Evolutionary conservation across 805 yeast species (phyloP).

Genomic region (Starmerella floricola): DNA sequence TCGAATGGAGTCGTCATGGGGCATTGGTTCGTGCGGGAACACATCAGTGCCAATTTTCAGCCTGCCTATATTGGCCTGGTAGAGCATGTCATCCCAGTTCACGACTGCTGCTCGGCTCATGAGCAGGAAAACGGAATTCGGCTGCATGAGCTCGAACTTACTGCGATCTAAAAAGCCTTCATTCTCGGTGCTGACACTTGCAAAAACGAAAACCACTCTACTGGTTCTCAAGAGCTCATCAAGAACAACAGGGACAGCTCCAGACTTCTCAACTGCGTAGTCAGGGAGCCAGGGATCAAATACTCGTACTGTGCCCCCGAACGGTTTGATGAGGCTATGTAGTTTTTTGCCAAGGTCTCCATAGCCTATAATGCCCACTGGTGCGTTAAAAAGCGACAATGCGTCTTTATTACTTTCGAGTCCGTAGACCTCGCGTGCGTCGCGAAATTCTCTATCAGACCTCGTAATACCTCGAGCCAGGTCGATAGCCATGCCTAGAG

Average conservation of each 20-base stretch:
- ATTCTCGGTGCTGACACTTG: constrained; percentile 8
- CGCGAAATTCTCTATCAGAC: constrained; percentile 2
- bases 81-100: constrained; percentile 3
- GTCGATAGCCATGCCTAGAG: constrained; percentile 11
- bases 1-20: background rate
- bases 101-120: constrained; percentile 9
- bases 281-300: constrained; percentile 8
- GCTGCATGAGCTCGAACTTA: constrained; percentile 1
- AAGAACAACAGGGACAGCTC: background rate
- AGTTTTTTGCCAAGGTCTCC: constrained; percentile 6
- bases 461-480: constrained; percentile 3
- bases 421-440: constrained; percentile 3
- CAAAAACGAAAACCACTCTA: constrained; percentile 5
- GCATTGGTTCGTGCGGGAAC: constrained; percentile 6
- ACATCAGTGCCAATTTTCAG: constrained; percentile 7
- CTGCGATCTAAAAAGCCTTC: background rate
- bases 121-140: constrained; percentile 3
- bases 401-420: constrained; percentile 4
- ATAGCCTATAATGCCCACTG: constrained; percentile 5
- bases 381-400: constrained; percentile 2
- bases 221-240: constrained; percentile 1
- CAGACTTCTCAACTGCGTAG: background rate
- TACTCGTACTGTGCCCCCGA: background rate
- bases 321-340: constrained; percentile 3
- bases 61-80: background rate